Base-by-base conservation (phyloP, 805 yeast species). In the Zygoascus flipseniorum region DNA sequence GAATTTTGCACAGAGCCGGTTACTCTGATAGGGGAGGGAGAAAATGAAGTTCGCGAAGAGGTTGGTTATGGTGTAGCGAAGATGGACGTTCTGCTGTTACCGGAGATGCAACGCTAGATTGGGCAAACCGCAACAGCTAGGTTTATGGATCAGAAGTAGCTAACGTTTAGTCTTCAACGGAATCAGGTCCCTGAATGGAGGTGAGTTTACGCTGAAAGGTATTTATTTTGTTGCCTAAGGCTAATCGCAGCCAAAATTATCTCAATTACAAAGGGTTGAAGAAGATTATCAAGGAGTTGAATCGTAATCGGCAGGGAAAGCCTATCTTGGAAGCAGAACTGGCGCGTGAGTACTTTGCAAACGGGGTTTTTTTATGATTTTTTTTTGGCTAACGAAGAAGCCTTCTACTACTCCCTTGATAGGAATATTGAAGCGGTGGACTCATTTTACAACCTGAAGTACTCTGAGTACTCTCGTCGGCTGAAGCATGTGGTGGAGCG, bases 151-250 rank as follows among this genome's bases (percentile, higher is more conserved):
- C 16, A 20, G 28, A 16, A 41, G 5, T 16, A 28, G 20, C 31
- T 43, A 37, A 31, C 18, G 14, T 26, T 13, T 18, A 72, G 76
- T 31, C 75, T 87, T 59, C 71, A 81, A 32, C 75, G 86, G 48
- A 95, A 92, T 69, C 96, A 89, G 73, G 89, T 90, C 54, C 97
- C 97, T 2, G 96, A 89, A 69, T 92, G 98, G 98, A 76, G 81
- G 70, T 67, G 53, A 42, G 69, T 59, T 32, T 14, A 39, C 10
- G 23, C 28, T 23, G 28, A 23, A 4, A 20, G 23, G 52, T 5
- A 2, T 18, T 10, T 10, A 26, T 8, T 10, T 48, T 2, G 14
- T 10, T 9, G 6, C 28, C 14, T 16, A 11, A 10, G 2, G 47
- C 50, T 45, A 45, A 37, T 51, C 26, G 14, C 55, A 69, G 77